Base-by-base conservation (phyloP, 495 filamentous ascomycete species). In the Entonaema liquescens region DNA sequence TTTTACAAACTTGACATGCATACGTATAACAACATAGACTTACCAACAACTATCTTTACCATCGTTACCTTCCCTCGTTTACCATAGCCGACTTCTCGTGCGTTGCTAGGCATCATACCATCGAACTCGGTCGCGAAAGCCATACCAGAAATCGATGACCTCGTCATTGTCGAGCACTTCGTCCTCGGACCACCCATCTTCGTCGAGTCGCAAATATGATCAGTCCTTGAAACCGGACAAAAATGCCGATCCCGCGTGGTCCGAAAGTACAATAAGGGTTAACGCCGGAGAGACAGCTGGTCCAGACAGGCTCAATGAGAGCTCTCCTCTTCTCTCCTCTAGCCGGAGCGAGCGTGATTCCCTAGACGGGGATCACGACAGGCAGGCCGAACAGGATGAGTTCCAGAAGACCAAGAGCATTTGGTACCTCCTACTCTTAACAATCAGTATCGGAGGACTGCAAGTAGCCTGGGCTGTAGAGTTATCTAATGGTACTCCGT, bases 381-480 rank as follows among this genome's bases (percentile, higher is more conserved):
- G 75, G 21, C 73, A 83, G 13, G 77, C 77, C 28, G 77, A 81
- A 15, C 74, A 77, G 4, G 85, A 86, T 62, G 77, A 79, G 13
- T 76, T 78, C 50, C 82, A 88, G 68, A 80, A 86, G 59, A 90
- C 90, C 4, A 96, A 95, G 83, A 92, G 90, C 77, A 82, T 86
- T 15, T 92, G 88, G 87, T 96, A 95, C 76, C 83, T 98, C 70
- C 86, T 97, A 67, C 80, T 97, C 67, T 79, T 97, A 76, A 97
- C 94, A 2, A 80, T 97, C 47, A 89, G 91, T 73, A 90, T 95
- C 67, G 91, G 92, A 44, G 94, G 92, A 26, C 83, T 98, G 65
- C 94, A 97, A 78, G 89, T 98, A 74, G 93, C 93, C n/a, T 98
- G 94, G 94, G 91, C 93, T 7, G 93, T 95, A 42, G 93, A 97